phyloP scores from a whole-genome alignment of 2,329 filamentous ascomycete species.

The Lachnellula occidentalis region DNA sequence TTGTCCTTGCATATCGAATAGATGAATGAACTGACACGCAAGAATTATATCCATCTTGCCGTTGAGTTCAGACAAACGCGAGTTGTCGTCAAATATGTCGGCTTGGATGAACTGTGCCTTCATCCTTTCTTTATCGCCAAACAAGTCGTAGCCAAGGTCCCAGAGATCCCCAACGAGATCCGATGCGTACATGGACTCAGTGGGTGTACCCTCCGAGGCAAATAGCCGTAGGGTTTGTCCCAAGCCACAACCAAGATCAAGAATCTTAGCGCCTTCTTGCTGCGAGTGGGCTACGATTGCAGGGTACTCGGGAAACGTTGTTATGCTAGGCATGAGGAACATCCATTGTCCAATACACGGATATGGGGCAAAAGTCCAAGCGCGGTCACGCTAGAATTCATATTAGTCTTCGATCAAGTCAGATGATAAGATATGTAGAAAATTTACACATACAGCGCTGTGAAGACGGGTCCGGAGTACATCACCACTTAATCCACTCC shows the following conservation, averaged over 20 bases:
- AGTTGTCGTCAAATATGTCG: constrained; percentile 28
- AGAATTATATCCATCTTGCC: constrained; percentile 18
- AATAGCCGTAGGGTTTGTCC: constrained; percentile 35
- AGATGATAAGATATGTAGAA: too few relatives aligned
- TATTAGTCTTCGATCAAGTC: too few relatives aligned
- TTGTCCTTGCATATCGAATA: constrained; percentile 6
- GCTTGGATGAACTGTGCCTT: constrained; percentile 29
- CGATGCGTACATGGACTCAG: constrained; percentile 27
- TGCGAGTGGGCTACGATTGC: not conserved
- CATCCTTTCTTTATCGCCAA: constrained; percentile 31
- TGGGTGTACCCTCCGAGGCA: constrained; percentile 30
- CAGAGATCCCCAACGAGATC: constrained; percentile 31
- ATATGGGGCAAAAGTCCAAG: not conserved
- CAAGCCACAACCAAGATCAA: constrained; percentile 36
- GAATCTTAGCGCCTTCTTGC: constrained; percentile 10
- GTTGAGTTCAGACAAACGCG: constrained; percentile 30
- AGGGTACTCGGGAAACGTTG: not conserved
- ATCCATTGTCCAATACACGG: not conserved
- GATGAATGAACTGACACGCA: constrained; percentile 8
- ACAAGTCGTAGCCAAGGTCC: constrained; percentile 34
- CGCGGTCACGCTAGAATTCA: not conserved
- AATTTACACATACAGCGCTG: too few relatives aligned
- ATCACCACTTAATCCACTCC: too few relatives aligned
- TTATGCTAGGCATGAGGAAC: not conserved
- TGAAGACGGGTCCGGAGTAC: too few relatives aligned